These are phyloP conservation scores for Yarrowia sp. DNA, from an alignment of 805 yeast species.

Conservation along the genomic window DNA sequence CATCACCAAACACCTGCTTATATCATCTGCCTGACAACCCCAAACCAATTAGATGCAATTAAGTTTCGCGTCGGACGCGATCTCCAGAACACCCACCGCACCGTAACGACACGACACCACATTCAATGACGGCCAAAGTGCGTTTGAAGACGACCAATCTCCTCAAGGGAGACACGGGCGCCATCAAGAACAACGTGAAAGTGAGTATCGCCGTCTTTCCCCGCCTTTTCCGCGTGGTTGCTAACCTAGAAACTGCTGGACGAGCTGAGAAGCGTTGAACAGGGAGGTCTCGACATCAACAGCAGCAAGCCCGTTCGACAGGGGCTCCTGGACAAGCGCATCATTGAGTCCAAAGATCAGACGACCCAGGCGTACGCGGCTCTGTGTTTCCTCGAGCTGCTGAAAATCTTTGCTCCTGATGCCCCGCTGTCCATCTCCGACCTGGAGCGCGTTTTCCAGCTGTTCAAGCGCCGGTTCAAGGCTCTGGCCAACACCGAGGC, in stretches of 20 bases:
- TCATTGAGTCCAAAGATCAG: constrained; percentile 56
- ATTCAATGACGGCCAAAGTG: constrained; percentile 24
- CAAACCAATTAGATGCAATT: background rate
- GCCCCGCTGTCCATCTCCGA: constrained; percentile 76
- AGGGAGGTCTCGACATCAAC: constrained; percentile 52
- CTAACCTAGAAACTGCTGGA: constrained; percentile 49
- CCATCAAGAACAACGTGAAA: constrained; percentile 9
- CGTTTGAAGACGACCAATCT: constrained; percentile 19
- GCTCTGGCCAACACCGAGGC: constrained; percentile 50
- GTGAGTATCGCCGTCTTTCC: background rate
- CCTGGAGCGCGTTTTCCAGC: constrained; percentile 57
- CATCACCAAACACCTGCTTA: background rate
- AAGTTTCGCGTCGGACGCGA: constrained; percentile 25
- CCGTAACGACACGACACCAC: background rate
- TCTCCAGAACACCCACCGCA: background rate
- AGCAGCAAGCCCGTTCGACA: constrained; percentile 48
- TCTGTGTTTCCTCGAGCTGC: constrained; percentile 71
- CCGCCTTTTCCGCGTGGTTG: background rate
- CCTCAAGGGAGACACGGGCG: constrained; percentile 23
- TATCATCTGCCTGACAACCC: background rate
- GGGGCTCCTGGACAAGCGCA: constrained; percentile 57
- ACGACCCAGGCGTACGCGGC: constrained; percentile 71
- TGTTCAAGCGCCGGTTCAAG: constrained; percentile 62
- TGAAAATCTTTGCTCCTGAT: constrained; percentile 81
- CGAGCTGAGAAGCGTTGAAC: constrained; percentile 62